Conservation (phyloP, 1,284 basidiomycete genomes). For the Heterobasidion annosum region DNA sequence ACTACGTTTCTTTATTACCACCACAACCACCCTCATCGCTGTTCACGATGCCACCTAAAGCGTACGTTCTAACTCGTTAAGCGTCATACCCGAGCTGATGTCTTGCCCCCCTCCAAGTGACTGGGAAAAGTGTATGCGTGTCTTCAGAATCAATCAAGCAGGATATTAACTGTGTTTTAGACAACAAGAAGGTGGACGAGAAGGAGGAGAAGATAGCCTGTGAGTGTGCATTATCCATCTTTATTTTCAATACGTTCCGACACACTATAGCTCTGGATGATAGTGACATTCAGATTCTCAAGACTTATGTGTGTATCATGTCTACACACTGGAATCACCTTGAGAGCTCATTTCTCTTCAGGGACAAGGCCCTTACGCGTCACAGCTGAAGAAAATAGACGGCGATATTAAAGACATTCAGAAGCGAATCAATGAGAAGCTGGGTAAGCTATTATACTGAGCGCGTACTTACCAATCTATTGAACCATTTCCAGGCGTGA, state of each 20-base stretch:
- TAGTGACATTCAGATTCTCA: slow-evolving; percentile 97
- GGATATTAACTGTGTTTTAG: slow-evolving; percentile 26
- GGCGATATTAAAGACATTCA: slow-evolving; percentile 94
- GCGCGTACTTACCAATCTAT: neutral
- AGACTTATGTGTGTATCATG: slow-evolving; percentile 73
- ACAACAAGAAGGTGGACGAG: slow-evolving; percentile 73
- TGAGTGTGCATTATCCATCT: slow-evolving; percentile 25
- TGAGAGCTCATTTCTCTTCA: slow-evolving; percentile 23
- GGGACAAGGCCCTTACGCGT: slow-evolving; percentile 98
- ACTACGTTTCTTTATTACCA: slow-evolving; percentile 3
- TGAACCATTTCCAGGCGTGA: slow-evolving; percentile 53
- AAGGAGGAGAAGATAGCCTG: slow-evolving; percentile 88
- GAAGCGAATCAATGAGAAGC: slow-evolving; percentile 95
- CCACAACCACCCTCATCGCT: neutral
- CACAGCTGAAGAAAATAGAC: slow-evolving; percentile 84
- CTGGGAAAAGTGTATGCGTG: slow-evolving; percentile 88
- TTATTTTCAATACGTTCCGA: slow-evolving; percentile 1
- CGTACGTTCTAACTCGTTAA: slow-evolving; percentile 12
- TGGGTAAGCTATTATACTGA: slow-evolving; percentile 43
- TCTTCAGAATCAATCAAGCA: neutral
- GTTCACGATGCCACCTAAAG: slow-evolving; percentile 74
- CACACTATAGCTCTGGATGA: slow-evolving; percentile 76
- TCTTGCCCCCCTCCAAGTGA: slow-evolving; percentile 42
- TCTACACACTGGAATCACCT: slow-evolving; percentile 1
- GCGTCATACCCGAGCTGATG: neutral